phyloP scores from a whole-genome alignment of 2,329 filamentous ascomycete genomes.

The Metarhizium anisopliae region DNA sequence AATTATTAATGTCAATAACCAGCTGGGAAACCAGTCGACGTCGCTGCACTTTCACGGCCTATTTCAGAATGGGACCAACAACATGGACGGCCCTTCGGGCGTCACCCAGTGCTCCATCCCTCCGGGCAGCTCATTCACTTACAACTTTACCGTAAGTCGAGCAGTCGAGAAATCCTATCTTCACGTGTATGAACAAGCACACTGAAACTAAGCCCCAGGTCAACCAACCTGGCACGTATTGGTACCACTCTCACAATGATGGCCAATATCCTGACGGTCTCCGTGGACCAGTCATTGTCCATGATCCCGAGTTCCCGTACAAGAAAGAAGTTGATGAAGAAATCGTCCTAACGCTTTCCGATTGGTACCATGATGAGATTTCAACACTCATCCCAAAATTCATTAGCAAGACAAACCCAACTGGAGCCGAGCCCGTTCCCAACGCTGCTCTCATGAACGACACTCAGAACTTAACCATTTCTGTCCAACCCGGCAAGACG shows the following conservation, averaged over 20 bases:
- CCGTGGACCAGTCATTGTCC: constrained; percentile 53
- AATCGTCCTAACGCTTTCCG: constrained; percentile 54
- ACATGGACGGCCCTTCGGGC: constrained; percentile 62
- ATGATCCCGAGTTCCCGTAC: constrained; percentile 54
- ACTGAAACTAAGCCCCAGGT: constrained; percentile 27
- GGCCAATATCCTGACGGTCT: constrained; percentile 65
- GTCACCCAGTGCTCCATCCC: constrained; percentile 61
- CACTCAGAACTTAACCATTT: constrained; percentile 48
- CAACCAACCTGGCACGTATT: constrained; percentile 64
- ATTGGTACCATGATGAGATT: constrained; percentile 61
- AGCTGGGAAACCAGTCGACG: constrained; percentile 52
- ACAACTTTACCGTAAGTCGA: constrained; percentile 53
- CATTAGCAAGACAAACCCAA: constrained; percentile 45
- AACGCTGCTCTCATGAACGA: constrained; percentile 65
- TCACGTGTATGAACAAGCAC: background rate
- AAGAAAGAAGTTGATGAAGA: constrained; percentile 51
- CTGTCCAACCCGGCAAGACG: constrained; percentile 57
- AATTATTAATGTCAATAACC: constrained; percentile 49
- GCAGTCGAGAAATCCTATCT: background rate
- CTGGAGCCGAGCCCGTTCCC: constrained; percentile 56
- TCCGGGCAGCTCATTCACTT: constrained; percentile 56
- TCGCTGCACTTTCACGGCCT: constrained; percentile 64
- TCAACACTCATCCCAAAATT: constrained; percentile 35
- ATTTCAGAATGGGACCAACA: constrained; percentile 55
- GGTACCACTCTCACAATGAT: constrained; percentile 65